Base-by-base conservation (phyloP, 164 flowering plant genomes). In the Piper longum region DNA sequence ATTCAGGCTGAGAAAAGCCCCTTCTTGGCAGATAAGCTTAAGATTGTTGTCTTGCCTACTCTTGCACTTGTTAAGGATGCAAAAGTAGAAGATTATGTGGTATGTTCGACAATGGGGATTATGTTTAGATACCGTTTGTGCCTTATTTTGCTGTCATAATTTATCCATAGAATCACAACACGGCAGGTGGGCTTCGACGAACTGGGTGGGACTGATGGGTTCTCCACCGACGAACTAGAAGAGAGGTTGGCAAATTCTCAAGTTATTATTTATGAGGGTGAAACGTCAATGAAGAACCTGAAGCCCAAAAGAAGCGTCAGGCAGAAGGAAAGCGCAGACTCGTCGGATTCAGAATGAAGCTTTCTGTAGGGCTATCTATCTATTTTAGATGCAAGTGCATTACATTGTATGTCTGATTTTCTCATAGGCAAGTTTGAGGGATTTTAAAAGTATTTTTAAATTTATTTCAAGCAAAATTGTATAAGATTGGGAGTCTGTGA, bases 1-100 rank as follows among this genome's bases (percentile, higher is more conserved):
- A 79, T 89, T 57, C 73, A 93, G 56, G 97, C 97, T 2, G 96
- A 93, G 83, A 93, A 93, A 77, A 88, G 96, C 70, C 98, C 88
- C 41, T 89, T 89, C 70, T 68, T 93, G 77, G 80, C 91, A 12
- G 97, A 89, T 77, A 88, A 76, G 78, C 91, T 93, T 56, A 90
- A 83, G 81, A 89, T 93, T 55, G 78, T 79, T 45, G 96, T 93
- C 41, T 91, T 93, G 63, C 98, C 97, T 16, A 93, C 97, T 12
- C 84, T 92, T 74, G 96, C 98, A 66, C 90, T 93, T 26, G 77
- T 93, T 62, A 93, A 90, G 78, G 81, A 90, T 67, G 78, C 98
- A 63, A 88, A 93, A 86, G 98, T 89, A 64, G 98, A 93, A 18
- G 90, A 93, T 74, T 93, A 93, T 68, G 96, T 93, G 97, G 98